phyloP scores from a whole-genome alignment of 768 basidiomycete genomes.

The Suillus fuscotomentosus region DNA sequence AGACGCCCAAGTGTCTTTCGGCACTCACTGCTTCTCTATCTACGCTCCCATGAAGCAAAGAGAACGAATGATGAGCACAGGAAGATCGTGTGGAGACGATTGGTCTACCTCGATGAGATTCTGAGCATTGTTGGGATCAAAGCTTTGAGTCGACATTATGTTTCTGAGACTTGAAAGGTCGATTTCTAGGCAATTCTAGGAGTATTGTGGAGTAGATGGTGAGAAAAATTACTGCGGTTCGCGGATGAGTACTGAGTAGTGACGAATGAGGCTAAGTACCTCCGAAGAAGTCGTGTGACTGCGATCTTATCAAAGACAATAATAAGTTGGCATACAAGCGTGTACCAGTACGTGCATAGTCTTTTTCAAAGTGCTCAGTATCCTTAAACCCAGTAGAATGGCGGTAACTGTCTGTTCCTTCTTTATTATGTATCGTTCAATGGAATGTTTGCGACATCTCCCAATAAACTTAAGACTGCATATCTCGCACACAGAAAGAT shows the following conservation, averaged over 20 bases:
- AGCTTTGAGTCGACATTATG: constrained; percentile 50
- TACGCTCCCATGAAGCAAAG: constrained; percentile 28
- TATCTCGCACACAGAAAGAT: not conserved
- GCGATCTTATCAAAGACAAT: constrained; percentile 13
- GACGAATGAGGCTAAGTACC: no score
- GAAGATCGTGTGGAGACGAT: not conserved
- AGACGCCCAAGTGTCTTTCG: not conserved
- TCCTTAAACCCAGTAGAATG: not conserved
- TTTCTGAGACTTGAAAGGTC: constrained; percentile 7
- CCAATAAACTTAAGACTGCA: not conserved
- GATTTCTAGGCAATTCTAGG: not conserved
- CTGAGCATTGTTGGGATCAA: constrained; percentile 91
- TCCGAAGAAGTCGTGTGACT: not conserved
- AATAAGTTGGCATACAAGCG: not conserved
- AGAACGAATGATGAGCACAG: not conserved
- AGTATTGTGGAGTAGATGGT: not conserved
- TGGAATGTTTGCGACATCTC: not conserved
- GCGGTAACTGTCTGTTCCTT: not conserved
- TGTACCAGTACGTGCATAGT: not conserved
- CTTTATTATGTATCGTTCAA: not conserved
- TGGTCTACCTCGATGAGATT: constrained; percentile 79
- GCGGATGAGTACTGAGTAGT: no score
- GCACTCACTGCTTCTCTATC: constrained; percentile 94
- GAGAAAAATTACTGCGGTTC: not conserved
- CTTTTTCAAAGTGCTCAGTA: not conserved